Evolutionary conservation across 2,329 filamentous ascomycete genomes (phyloP).

Genomic region (Chrysosporium queenslandicum): DNA sequence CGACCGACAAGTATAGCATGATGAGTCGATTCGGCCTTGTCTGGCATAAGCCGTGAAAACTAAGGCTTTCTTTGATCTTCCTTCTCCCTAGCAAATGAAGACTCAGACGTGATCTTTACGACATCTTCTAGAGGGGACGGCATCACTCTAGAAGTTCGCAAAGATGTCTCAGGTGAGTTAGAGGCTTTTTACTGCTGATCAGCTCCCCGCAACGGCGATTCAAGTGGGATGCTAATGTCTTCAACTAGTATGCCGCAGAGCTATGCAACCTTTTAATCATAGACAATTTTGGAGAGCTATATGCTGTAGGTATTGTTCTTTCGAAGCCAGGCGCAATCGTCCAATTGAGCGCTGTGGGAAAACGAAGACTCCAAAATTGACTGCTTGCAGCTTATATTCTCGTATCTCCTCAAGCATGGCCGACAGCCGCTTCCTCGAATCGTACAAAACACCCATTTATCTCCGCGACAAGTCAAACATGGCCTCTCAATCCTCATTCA

Average conservation of each 20-base stretch:
- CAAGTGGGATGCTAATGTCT: constrained; percentile 18
- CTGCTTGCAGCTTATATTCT: constrained; percentile 63
- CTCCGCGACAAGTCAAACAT: constrained; percentile 64
- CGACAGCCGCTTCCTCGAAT: constrained; percentile 63
- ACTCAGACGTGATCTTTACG: background rate
- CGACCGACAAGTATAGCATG: too few relatives aligned
- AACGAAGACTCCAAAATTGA: constrained; percentile 12
- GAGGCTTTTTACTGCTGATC: background rate
- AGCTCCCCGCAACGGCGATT: constrained; percentile 1
- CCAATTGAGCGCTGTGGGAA: background rate
- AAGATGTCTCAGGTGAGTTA: constrained; percentile 49
- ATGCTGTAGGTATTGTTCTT: constrained; percentile 55
- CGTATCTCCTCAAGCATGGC: constrained; percentile 65
- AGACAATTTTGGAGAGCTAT: constrained; percentile 82
- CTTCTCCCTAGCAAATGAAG: constrained; percentile 10
- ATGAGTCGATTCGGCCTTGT: too few relatives aligned
- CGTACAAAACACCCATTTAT: constrained; percentile 60
- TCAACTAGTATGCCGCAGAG: constrained; percentile 59
- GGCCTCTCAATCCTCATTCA: constrained; percentile 78
- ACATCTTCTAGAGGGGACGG: constrained; percentile 63
- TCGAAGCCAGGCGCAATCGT: background rate
- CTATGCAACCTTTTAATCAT: constrained; percentile 83
- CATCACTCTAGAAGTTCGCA: constrained; percentile 60
- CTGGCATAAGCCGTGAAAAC: too few relatives aligned
- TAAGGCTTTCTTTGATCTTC: too few relatives aligned